These are phyloP conservation scores for Diaporthe destruens DNA, from an alignment of 2,329 filamentous ascomycete genomes.

Conservation along the genomic window DNA sequence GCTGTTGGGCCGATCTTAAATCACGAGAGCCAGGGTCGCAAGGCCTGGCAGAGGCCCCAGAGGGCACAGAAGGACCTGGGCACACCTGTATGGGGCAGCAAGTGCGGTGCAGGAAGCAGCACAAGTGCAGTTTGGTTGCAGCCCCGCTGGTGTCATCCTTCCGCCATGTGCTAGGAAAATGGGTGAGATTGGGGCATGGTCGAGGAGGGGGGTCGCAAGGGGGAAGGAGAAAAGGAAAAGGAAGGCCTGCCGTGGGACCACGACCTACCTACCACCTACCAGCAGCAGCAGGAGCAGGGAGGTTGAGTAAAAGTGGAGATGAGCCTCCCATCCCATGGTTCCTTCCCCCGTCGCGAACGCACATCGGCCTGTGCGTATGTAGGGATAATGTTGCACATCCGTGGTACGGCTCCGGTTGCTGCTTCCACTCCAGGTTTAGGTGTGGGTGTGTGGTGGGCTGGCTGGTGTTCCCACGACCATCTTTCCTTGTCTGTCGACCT, in stretches of 20 bases:
- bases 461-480: background rate
- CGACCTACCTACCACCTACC: background rate
- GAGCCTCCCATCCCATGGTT: background rate
- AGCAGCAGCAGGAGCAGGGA: conserved; percentile 1
- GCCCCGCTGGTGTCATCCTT: conserved; percentile 14
- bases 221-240: background rate
- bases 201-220: background rate
- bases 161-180: conserved; percentile 23
- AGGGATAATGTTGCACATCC: no score
- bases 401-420: background rate
- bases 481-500: background rate
- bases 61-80: background rate
- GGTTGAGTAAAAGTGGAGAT: conserved; percentile 25
- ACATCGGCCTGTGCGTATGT: no score
- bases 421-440: background rate
- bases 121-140: conserved; percentile 1
- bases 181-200: conserved; percentile 9
- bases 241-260: conserved; percentile 21
- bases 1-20: conserved; percentile 16
- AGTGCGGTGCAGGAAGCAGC: conserved; percentile 3
- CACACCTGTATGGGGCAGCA: background rate
- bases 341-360: background rate
- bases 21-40: background rate
- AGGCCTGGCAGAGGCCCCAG: background rate
- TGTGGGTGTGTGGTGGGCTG: background rate